These are phyloP conservation scores for Hypoxylon sp. DNA, from an alignment of 2,329 filamentous ascomycete genomes.

Conservation along the genomic window DNA sequence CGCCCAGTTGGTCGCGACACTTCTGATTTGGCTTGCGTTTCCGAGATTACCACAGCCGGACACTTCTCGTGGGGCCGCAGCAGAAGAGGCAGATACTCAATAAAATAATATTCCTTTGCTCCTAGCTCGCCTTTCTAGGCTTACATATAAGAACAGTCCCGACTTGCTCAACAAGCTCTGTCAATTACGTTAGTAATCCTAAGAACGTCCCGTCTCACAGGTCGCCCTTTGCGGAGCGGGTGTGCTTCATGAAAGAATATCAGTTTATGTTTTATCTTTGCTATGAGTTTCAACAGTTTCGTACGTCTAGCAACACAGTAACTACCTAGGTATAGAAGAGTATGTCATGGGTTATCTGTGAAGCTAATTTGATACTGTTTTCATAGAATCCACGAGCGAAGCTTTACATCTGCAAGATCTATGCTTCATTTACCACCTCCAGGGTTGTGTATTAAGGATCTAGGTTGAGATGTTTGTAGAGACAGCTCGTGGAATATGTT, in stretches of 20 bases:
- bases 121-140: not conserved
- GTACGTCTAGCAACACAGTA: not conserved
- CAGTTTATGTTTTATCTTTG: not conserved
- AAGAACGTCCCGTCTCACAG: not conserved
- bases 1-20: conserved; percentile 28
- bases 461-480: not conserved
- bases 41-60: conserved; percentile 27
- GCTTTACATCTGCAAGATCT: not conserved
- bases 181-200: not conserved
- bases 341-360: not conserved
- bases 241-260: not conserved
- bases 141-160: not conserved
- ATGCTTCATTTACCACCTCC: not conserved
- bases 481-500: not conserved
- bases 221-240: not conserved
- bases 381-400: not conserved
- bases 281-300: not conserved
- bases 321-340: no score
- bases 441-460: not conserved
- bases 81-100: conserved; percentile 8
- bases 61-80: not conserved
- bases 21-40: conserved; percentile 39
- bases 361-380: not conserved
- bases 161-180: not conserved
- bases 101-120: not conserved